Evolutionary conservation across 2,329 filamentous ascomycete genomes (phyloP).

Genomic region (Cercospora sp.): DNA sequence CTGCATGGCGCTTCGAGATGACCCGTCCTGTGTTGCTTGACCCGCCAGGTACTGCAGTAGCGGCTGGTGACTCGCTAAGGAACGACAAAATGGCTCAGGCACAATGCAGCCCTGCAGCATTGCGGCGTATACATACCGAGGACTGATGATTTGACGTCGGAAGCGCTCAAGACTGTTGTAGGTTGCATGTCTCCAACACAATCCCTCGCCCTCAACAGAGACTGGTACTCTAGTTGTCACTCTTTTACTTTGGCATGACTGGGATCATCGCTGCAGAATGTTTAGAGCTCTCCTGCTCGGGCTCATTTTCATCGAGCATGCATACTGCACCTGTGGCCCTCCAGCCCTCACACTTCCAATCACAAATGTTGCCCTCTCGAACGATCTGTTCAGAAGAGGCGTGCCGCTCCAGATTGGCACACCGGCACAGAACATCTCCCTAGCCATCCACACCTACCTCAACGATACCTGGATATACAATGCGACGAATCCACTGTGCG

Average conservation of each 20-base stretch:
- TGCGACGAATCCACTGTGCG: constrained; percentile 16
- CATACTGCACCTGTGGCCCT: constrained; percentile 2
- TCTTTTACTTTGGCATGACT: background rate
- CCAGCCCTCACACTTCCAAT: constrained; percentile 18
- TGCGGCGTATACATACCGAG: background rate
- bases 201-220: background rate
- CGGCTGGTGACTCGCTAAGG: background rate
- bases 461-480: constrained; percentile 30
- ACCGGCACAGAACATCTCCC: constrained; percentile 20
- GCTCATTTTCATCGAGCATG: constrained; percentile 2
- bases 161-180: background rate
- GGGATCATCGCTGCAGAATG: constrained; percentile 15
- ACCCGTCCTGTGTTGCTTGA: background rate
- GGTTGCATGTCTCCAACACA: background rate
- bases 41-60: background rate
- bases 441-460: constrained; percentile 14
- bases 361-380: constrained; percentile 17
- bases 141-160: background rate
- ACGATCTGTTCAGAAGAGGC: constrained; percentile 20
- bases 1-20: constrained; percentile 1
- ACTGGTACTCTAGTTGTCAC: background rate
- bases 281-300: background rate
- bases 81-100: background rate
- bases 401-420: constrained; percentile 13
- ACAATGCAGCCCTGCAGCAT: background rate